Evolutionary conservation across 2,329 filamentous ascomycete genomes (phyloP).

Genomic region (Stachybotrys chlorohalonatus): DNA sequence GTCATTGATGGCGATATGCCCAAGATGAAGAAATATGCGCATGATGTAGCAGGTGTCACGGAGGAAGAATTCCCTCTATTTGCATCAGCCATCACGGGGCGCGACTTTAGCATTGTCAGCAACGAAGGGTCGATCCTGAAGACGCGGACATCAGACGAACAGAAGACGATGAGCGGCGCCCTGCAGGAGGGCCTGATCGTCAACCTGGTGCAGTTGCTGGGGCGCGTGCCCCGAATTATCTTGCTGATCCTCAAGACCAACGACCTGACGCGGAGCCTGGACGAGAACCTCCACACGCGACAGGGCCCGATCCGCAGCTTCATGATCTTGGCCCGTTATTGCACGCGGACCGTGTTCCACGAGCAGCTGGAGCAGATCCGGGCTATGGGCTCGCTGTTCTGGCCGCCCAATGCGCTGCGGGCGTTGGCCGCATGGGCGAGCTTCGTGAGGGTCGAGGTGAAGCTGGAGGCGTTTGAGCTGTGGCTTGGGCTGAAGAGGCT

Average conservation of each 20-base stretch:
- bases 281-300: slow-evolving; percentile 77
- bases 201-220: slow-evolving; percentile 79
- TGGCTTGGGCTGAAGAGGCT: slow-evolving; percentile 48
- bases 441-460: slow-evolving; percentile 51
- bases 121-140: slow-evolving; percentile 44
- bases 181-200: slow-evolving; percentile 82
- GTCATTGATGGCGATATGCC: slow-evolving; percentile 83
- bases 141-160: slow-evolving; percentile 64
- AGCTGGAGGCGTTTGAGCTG: slow-evolving; percentile 54
- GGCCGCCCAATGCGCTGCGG: slow-evolving; percentile 46
- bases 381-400: slow-evolving; percentile 43
- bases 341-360: slow-evolving; percentile 55
- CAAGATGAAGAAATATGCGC: slow-evolving; percentile 79
- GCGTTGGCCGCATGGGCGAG: slow-evolving; percentile 48
- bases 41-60: slow-evolving; percentile 79
- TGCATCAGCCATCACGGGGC: slow-evolving; percentile 88
- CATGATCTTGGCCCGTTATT: slow-evolving; percentile 61
- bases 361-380: slow-evolving; percentile 53
- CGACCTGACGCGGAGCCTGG: slow-evolving; percentile 85
- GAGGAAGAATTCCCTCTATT: slow-evolving; percentile 93
- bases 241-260: slow-evolving; percentile 96
- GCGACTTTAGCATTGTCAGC: slow-evolving; percentile 75
- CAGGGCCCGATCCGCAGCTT: slow-evolving; percentile 57
- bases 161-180: slow-evolving; percentile 75
- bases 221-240: slow-evolving; percentile 84